Percentiles rank a stretch among this genome's conserved stretches.
These are phyloP conservation scores for Amanita fuliginea DNA, from an alignment of 768 basidiomycete genomes.

Conservation along the genomic window DNA sequence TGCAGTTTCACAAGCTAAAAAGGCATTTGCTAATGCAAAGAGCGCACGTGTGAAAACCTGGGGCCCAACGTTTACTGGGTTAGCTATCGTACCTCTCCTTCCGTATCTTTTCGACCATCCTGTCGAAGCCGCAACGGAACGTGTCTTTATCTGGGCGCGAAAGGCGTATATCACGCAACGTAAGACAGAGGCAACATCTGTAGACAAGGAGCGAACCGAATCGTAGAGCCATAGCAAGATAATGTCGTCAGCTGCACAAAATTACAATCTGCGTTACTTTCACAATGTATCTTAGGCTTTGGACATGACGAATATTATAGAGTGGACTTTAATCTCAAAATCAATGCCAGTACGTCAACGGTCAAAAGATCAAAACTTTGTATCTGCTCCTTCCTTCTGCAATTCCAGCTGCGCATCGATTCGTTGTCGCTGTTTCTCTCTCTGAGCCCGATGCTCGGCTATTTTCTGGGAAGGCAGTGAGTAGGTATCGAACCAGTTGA, in stretches of 20 bases:
- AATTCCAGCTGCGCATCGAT: slow-evolving; percentile 19
- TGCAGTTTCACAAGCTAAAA: slow-evolving; percentile 63
- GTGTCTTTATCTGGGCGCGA: slow-evolving; percentile 61
- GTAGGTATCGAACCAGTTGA: slow-evolving; percentile 15
- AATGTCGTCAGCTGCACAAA: too few relatives aligned
- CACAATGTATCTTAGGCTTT: background rate
- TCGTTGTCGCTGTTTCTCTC: slow-evolving; percentile 28
- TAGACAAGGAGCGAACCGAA: background rate
- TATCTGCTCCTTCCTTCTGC: background rate
- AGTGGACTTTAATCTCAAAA: background rate
- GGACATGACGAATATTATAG: background rate
- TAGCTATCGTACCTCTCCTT: slow-evolving; percentile 62
- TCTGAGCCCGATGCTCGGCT: slow-evolving; percentile 39
- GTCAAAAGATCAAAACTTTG: background rate
- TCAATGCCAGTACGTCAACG: background rate
- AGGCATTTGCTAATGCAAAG: slow-evolving; percentile 47
- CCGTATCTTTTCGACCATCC: slow-evolving; percentile 77
- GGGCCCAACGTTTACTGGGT: slow-evolving; percentile 68
- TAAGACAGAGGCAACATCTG: background rate
- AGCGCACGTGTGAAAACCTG: slow-evolving; percentile 53
- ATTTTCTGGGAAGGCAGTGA: slow-evolving; percentile 28
- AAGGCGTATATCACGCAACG: slow-evolving; percentile 35
- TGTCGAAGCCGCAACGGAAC: slow-evolving; percentile 60
- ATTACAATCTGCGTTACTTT: background rate
- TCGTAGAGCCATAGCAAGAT: background rate